These are phyloP conservation scores for Dichotomocladium elegans DNA, from an alignment of 371 early-diverging fungal species.

Conservation along the genomic window DNA sequence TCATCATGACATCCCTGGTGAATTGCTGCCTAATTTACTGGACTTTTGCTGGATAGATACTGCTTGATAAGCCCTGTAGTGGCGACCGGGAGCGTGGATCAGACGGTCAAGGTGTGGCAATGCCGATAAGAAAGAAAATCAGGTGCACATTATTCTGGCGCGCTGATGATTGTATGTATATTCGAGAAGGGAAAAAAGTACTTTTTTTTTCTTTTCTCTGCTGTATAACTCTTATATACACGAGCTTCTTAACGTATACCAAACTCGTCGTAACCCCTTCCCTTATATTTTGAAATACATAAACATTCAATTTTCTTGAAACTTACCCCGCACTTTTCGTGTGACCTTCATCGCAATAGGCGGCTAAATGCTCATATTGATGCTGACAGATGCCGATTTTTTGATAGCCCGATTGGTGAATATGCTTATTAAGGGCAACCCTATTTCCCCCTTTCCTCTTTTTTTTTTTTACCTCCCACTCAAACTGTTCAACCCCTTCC, in stretches of 20 bases:
- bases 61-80: slow-evolving; percentile 59
- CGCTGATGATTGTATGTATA: background rate
- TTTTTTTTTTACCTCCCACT: background rate
- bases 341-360: too few relatives aligned
- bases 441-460: background rate
- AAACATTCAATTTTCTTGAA: too few relatives aligned
- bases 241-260: background rate
- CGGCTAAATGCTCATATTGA: too few relatives aligned
- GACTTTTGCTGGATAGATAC: slow-evolving; percentile 16
- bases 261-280: background rate
- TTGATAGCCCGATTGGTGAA: too few relatives aligned
- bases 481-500: background rate
- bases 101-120: slow-evolving; percentile 71
- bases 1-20: slow-evolving; percentile 18
- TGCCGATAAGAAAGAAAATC: slow-evolving; percentile 34
- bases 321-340: too few relatives aligned
- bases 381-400: too few relatives aligned
- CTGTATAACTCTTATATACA: background rate
- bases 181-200: background rate
- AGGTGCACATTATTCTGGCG: too few relatives aligned
- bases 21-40: too few relatives aligned
- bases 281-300: too few relatives aligned
- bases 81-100: slow-evolving; percentile 86
- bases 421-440: too few relatives aligned
- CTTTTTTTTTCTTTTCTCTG: background rate